phyloP scores from a whole-genome alignment of 345 rosid genomes.

The Citrus unshiu region DNA sequence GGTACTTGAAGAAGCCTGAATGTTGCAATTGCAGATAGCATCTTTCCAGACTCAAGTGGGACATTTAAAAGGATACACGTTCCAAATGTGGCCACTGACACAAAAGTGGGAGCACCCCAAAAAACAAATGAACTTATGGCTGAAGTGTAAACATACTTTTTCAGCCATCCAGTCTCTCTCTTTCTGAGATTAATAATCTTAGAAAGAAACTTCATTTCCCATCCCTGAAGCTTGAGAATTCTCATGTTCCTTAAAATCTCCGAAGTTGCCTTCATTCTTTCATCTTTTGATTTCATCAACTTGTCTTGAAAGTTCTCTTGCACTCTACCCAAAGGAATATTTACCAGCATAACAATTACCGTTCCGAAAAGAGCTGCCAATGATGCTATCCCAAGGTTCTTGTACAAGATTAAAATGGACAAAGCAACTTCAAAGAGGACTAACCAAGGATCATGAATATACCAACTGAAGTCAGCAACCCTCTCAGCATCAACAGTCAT shows the following conservation, averaged over 20 bases:
- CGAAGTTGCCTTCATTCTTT: slow-evolving; percentile 61
- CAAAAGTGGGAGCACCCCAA: slow-evolving; percentile 69
- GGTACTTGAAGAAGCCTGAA: slow-evolving; percentile 66
- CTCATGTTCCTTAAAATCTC: slow-evolving; percentile 71
- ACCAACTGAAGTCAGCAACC: slow-evolving; percentile 50
- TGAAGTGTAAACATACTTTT: slow-evolving; percentile 44
- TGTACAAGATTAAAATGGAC: slow-evolving; percentile 55
- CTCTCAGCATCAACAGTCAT: slow-evolving; percentile 74
- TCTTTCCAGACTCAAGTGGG: slow-evolving; percentile 65
- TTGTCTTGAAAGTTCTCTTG: slow-evolving; percentile 62
- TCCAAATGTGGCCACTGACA: slow-evolving; percentile 57
- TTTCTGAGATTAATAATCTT: slow-evolving; percentile 48
- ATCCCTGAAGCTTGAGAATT: slow-evolving; percentile 74
- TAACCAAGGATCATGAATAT: slow-evolving; percentile 64
- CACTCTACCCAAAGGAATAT: slow-evolving; percentile 51
- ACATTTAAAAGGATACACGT: slow-evolving; percentile 52
- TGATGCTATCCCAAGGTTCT: slow-evolving; percentile 52
- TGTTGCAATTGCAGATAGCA: slow-evolving; percentile 74
- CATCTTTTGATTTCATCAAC: slow-evolving; percentile 69
- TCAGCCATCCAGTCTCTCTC: slow-evolving; percentile 59
- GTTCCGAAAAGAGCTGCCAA: slow-evolving; percentile 55
- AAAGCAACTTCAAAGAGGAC: slow-evolving; percentile 44
- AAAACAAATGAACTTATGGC: slow-evolving; percentile 50
- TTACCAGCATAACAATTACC: slow-evolving; percentile 48
- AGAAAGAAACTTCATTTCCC: slow-evolving; percentile 77